Conservation (phyloP, 2,329 filamentous ascomycete genomes). For the Aspergillus chevalieri region DNA sequence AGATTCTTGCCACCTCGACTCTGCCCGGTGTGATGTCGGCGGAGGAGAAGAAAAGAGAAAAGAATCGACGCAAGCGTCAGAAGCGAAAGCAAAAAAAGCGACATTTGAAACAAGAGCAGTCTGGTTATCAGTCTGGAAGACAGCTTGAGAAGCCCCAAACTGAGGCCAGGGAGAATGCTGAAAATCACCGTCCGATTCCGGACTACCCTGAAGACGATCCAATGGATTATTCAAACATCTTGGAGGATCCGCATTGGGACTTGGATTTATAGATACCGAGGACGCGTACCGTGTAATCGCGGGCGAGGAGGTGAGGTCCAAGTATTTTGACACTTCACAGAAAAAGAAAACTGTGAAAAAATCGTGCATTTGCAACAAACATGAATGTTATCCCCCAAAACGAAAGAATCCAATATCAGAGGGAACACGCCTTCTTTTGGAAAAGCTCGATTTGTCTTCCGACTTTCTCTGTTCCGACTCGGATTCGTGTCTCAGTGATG, state of each 20-base stretch:
- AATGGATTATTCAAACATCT: neutral
- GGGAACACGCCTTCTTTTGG: constrained; percentile 9
- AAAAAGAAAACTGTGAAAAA: neutral
- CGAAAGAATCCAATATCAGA: constrained; percentile 7
- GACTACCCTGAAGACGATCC: neutral
- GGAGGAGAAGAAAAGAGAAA: neutral
- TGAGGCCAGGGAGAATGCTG: neutral
- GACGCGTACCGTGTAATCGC: constrained; percentile 33
- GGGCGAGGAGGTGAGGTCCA: constrained; percentile 36
- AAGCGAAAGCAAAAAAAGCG: neutral
- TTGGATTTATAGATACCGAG: constrained; percentile 34
- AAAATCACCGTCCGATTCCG: neutral
- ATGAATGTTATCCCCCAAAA: neutral
- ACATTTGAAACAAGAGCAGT: neutral
- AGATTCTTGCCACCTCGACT: neutral
- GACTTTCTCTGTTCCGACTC: constrained; percentile 28
- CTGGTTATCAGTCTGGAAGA: neutral
- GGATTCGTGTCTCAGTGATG: constrained; percentile 32
- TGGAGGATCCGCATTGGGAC: constrained; percentile 11
- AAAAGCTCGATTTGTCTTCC: constrained; percentile 8
- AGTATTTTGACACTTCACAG: constrained; percentile 20
- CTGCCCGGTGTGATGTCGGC: neutral
- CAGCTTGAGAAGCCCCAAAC: neutral
- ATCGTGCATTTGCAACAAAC: neutral
- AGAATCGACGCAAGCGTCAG: neutral